Conservation (phyloP, 179 eudicot species). For the Carnegiea gigantea region DNA sequence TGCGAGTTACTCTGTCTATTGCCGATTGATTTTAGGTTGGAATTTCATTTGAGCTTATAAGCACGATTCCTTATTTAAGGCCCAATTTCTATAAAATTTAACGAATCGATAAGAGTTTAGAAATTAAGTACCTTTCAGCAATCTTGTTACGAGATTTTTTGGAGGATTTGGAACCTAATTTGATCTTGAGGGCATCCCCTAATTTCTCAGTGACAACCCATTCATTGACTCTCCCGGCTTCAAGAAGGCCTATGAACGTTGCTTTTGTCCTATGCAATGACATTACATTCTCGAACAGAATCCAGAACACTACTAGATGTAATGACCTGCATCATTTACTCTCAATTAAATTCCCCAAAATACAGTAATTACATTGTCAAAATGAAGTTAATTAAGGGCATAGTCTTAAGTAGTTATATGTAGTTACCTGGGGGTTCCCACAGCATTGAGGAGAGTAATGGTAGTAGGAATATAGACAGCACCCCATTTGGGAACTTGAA, state of each 20-base stretch:
- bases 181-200: conserved; percentile 56
- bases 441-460: conserved; percentile 73
- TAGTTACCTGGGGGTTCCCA: conserved; percentile 72
- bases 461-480: conserved; percentile 69
- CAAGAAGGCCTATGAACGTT: conserved; percentile 69
- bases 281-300: conserved; percentile 85
- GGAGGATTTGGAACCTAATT: conserved; percentile 27
- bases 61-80: too few relatives aligned
- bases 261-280: conserved; percentile 79
- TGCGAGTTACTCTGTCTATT: too few relatives aligned
- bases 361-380: background rate
- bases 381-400: background rate
- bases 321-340: conserved; percentile 47
- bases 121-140: conserved; percentile 44
- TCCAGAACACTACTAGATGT: conserved; percentile 73
- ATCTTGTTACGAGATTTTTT: conserved; percentile 37
- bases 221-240: conserved; percentile 65
- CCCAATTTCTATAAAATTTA: too few relatives aligned
- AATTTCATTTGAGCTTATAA: too few relatives aligned
- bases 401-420: too few relatives aligned
- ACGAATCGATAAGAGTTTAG: background rate
- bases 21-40: too few relatives aligned
- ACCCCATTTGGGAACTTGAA: conserved; percentile 76
- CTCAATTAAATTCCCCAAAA: too few relatives aligned
- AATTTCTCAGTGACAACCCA: conserved; percentile 86